Evolutionary conservation across 225 moss, liverwort and hornwort species (phyloP).

Genomic region (Pseudisothecium myosuroides): DNA sequence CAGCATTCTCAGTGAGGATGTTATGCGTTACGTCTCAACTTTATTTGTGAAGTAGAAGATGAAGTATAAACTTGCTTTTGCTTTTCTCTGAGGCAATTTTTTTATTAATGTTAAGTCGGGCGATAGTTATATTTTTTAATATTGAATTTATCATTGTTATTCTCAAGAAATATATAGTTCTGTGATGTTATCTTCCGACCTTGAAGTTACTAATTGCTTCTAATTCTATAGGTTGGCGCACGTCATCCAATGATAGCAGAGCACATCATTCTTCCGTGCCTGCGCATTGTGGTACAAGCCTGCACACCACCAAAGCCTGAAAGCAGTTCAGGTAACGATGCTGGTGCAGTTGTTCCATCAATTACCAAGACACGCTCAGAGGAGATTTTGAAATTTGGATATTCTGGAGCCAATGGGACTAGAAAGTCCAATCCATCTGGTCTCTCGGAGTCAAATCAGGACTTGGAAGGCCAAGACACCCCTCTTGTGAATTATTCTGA

Average conservation of each 20-base stretch:
- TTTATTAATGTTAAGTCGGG: background rate
- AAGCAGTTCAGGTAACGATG: slow-evolving; percentile 18
- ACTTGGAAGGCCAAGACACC: slow-evolving; percentile 59
- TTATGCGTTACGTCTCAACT: background rate
- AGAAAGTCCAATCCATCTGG: slow-evolving; percentile 39
- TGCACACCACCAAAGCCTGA: slow-evolving; percentile 89
- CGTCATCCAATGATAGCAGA: slow-evolving; percentile 99
- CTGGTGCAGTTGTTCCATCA: slow-evolving; percentile 21
- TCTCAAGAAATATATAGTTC: background rate
- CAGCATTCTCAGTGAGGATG: background rate
- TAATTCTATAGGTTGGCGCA: slow-evolving; percentile 64
- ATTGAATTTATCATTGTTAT: background rate
- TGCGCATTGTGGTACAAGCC: slow-evolving; percentile 96
- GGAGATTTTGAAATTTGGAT: slow-evolving; percentile 45
- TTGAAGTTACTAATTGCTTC: background rate
- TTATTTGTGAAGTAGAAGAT: background rate
- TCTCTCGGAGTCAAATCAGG: slow-evolving; percentile 35
- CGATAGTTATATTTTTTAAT: background rate
- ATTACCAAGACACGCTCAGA: slow-evolving; percentile 39
- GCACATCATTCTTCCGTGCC: slow-evolving; percentile 95
- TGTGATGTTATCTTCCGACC: background rate
- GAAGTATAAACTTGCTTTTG: background rate
- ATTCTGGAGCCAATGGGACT: slow-evolving; percentile 37
- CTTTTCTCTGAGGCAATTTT: background rate
- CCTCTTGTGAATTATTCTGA: slow-evolving; percentile 67